Conservation (phyloP, 257 asterid genomes). For the Salvia hispanica region DNA sequence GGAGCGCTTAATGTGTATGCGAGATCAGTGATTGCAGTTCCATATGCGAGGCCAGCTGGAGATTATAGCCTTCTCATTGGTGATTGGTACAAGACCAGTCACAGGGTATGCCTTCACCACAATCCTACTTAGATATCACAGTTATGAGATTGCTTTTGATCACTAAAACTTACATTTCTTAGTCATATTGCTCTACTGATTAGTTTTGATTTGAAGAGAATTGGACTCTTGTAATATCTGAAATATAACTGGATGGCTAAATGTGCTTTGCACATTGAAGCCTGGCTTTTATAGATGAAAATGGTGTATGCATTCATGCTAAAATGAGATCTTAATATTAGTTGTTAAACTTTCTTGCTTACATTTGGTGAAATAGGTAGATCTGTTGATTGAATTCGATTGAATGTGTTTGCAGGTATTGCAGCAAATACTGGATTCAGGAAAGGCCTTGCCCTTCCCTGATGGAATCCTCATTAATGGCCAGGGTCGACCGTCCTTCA, state of each 20-base stretch:
- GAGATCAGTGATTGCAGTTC: slow-evolving; percentile 90
- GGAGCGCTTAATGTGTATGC: slow-evolving; percentile 80
- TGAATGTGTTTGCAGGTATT: slow-evolving; percentile 54
- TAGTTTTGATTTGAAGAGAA: not conserved
- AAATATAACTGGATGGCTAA: not conserved
- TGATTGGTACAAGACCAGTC: slow-evolving; percentile 79
- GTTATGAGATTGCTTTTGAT: not conserved
- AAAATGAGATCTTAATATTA: not conserved
- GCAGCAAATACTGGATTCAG: slow-evolving; percentile 75
- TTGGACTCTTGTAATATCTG: not conserved
- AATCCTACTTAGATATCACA: not conserved
- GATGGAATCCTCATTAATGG: slow-evolving; percentile 84
- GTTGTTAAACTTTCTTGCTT: not conserved
- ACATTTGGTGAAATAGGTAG: not conserved
- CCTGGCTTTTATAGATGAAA: not conserved
- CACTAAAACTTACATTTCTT: not conserved
- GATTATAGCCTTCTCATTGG: slow-evolving; percentile 82
- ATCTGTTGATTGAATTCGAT: not conserved
- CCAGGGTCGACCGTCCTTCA: slow-evolving; percentile 57
- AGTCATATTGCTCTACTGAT: not conserved
- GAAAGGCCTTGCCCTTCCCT: slow-evolving; percentile 72
- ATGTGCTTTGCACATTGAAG: not conserved
- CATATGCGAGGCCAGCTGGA: slow-evolving; percentile 76
- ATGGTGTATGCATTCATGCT: not conserved
- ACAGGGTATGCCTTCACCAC: slow-evolving; percentile 52